Evolutionary conservation across 2,329 filamentous ascomycete species (phyloP).

Genomic region (Ophiostoma perfectum): DNA sequence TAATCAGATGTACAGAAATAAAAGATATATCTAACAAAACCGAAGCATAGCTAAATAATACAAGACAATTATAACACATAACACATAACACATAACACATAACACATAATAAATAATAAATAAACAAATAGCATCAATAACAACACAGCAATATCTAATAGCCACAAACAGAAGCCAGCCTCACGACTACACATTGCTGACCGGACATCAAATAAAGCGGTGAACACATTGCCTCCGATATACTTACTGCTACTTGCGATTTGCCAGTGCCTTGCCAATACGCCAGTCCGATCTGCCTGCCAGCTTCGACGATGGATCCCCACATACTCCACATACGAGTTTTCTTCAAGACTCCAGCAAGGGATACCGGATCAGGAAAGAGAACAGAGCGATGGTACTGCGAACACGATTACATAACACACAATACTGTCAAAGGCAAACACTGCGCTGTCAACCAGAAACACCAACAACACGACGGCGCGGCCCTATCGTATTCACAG

Average conservation of each 20-base stretch:
- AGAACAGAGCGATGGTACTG: neutral
- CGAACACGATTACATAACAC: too few species aligned
- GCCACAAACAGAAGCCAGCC: neutral
- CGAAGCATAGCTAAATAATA: neutral
- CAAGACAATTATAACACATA: neutral
- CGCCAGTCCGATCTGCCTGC: neutral
- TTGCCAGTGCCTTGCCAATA: neutral
- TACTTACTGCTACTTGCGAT: neutral
- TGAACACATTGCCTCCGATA: slow-evolving; percentile 6
- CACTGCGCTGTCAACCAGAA: neutral
- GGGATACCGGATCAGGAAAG: slow-evolving; percentile 1
- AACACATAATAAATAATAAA: neutral
- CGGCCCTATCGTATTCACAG: slow-evolving; percentile 11
- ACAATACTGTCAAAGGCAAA: too few species aligned
- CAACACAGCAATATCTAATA: too few species aligned
- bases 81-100: neutral
- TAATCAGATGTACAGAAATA: neutral
- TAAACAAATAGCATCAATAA: too few species aligned
- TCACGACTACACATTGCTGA: neutral
- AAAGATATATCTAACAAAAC: neutral
- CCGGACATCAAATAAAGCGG: neutral
- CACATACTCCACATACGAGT: slow-evolving; percentile 5
- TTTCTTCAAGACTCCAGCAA: neutral
- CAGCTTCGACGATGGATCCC: neutral
- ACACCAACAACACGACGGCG: neutral